Conservation (phyloP, 2,329 filamentous ascomycete species). For the Dothidotthia symphoricarpi region DNA sequence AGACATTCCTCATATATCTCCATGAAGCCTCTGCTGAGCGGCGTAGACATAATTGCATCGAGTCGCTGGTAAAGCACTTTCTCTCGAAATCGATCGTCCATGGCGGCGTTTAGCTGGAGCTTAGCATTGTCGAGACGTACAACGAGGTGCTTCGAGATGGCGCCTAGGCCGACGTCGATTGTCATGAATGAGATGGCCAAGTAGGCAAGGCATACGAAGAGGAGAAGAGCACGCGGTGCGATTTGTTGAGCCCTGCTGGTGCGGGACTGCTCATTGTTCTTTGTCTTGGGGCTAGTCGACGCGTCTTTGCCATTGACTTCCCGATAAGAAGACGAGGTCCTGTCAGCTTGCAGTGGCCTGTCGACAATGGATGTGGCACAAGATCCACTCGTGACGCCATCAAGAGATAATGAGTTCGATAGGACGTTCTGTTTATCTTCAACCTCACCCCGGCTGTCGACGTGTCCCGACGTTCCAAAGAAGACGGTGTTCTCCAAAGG, state of each 20-base stretch:
- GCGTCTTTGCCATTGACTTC: no score
- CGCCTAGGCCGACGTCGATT: conserved; percentile 5
- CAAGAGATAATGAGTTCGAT: no score
- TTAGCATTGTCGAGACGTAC: conserved; percentile 7
- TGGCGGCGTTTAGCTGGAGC: conserved; percentile 2
- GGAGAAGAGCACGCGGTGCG: conserved; percentile 5
- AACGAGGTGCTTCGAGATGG: conserved; percentile 2
- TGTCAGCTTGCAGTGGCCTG: no score
- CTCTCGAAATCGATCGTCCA: conserved; percentile 2
- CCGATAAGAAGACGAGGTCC: no score
- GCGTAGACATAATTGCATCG: conserved; percentile 5
- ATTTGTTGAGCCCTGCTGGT: conserved; percentile 1
- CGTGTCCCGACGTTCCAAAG: no score
- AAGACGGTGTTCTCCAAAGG: no score
- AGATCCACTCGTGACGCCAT: no score
- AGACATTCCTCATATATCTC: conserved; percentile 30
- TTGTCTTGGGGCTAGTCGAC: no score
- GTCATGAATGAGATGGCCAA: conserved; percentile 7
- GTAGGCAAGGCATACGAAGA: conserved; percentile 8
- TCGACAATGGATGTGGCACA: no score
- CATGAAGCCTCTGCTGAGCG: conserved; percentile 11
- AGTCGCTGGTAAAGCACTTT: conserved; percentile 8
- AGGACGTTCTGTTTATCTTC: no score
- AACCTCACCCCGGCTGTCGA: no score
- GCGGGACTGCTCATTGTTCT: background rate